phyloP scores from a whole-genome alignment of 2,329 filamentous ascomycete species.

The Zasmidium angulare region DNA sequence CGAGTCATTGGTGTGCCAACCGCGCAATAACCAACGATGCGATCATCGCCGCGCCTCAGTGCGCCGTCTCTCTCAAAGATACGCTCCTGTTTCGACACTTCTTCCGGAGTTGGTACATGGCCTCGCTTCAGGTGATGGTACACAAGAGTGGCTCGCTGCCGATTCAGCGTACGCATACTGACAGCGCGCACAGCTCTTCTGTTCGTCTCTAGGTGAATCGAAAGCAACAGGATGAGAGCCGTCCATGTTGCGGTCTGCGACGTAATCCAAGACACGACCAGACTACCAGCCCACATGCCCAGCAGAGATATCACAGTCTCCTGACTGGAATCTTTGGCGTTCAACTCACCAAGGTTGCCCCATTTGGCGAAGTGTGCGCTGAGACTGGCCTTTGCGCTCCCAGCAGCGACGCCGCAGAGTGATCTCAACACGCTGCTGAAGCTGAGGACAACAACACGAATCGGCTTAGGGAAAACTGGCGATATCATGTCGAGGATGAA shows the following conservation, averaged over 20 bases:
- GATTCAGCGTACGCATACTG: constrained; percentile 78
- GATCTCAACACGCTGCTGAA: constrained; percentile 62
- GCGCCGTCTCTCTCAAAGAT: constrained; percentile 66
- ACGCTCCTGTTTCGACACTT: constrained; percentile 61
- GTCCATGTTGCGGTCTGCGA: constrained; percentile 71
- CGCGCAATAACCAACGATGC: constrained; percentile 53
- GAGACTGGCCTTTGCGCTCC: constrained; percentile 84
- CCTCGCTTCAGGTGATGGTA: constrained; percentile 55
- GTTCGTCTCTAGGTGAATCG: constrained; percentile 79
- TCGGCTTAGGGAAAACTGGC: constrained; percentile 65
- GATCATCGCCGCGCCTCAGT: constrained; percentile 54
- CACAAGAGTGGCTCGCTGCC: constrained; percentile 79
- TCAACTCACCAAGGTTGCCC: constrained; percentile 88
- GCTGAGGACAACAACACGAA: constrained; percentile 59
- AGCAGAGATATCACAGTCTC: constrained; percentile 89
- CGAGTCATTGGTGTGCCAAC: constrained; percentile 48
- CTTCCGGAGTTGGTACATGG: constrained; percentile 60
- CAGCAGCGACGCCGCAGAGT: constrained; percentile 86
- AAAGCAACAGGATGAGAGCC: constrained; percentile 69
- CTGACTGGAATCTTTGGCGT: constrained; percentile 92
- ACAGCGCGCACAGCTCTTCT: constrained; percentile 83
- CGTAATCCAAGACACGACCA: constrained; percentile 75
- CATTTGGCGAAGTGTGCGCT: constrained; percentile 87
- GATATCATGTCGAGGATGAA: constrained; percentile 84
- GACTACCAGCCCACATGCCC: constrained; percentile 80